Evolutionary conservation across 2,329 filamentous ascomycete species (phyloP), one percentile per base, ranked within the genome.

Genomic region (Sphaerostilbella broomeana): DNA sequence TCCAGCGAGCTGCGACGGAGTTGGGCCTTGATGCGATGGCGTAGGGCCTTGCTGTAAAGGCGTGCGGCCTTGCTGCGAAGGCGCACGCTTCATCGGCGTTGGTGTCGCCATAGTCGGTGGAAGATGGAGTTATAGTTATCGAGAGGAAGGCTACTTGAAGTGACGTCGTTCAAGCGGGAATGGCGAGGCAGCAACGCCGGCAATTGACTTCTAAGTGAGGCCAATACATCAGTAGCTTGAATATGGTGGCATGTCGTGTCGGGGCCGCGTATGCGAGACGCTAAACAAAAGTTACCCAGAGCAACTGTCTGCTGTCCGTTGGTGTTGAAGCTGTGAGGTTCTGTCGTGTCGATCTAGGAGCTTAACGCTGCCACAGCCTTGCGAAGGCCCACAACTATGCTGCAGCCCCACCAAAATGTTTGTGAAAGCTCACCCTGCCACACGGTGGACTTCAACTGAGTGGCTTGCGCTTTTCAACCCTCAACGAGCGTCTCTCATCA

Each of bases 11-110:
- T 75, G 72, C n/a, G 43, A 45, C 27, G 69, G 64, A 3, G 42
- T 44, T 15, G 42, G 42, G n/a, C 42, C 42, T 18, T 44, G 42
- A 38, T 42, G 35, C 11, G 73, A 77, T 29, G 69, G 64, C 16
- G 27, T 37, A 15, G 34, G 34, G 15, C 34, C 34, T 19, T 37
- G 34, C 13, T 37, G 34, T 12, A 72, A 77, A 28, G 69, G 64
- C 8, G 65, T 68, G 25, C 63, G 60, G 19, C 63, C 63, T 48
- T 67, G 64, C 49, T 66, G 63, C 22, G 63, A 65, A 19, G 57
- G 50, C 35, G 46, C 60, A 47, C 68, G 65, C 56, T 72, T 73
- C 56, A 68, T 69, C 8, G 69, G 59, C 6, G 69, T 73, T 8
- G 71, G 69, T 1, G 70, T 73, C 19, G 70, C 60, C 70, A 73